Evolutionary conservation across 73 alveolate species (phyloP).

Genomic region (Paramecium sexaurelia): DNA sequence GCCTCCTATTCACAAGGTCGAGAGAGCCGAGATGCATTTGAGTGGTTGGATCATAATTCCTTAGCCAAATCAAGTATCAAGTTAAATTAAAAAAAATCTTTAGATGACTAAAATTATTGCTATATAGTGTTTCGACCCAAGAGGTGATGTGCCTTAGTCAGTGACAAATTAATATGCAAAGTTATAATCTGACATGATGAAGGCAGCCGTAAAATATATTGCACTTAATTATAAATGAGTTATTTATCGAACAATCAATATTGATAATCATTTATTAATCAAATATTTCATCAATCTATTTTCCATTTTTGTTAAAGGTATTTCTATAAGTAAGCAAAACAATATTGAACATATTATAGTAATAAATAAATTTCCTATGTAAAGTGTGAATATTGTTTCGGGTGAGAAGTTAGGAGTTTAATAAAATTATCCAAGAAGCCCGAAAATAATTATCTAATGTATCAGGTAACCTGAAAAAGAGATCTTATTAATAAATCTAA

Average conservation of each 20-base stretch:
- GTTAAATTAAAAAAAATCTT: not conserved
- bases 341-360: not conserved
- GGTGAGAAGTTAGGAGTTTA: not conserved
- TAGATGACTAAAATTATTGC: constrained; percentile 44
- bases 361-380: not conserved
- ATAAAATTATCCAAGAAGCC: not conserved
- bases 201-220: constrained; percentile 13
- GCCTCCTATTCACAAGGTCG: constrained; percentile 28
- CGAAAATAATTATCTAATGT: not conserved
- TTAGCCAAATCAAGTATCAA: not conserved
- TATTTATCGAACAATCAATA: not conserved
- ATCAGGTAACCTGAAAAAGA: constrained; percentile 3
- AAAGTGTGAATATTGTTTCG: not conserved
- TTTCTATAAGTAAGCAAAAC: not conserved
- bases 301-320: not conserved
- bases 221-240: constrained; percentile 33
- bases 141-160: constrained; percentile 46
- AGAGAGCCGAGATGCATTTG: constrained; percentile 51
- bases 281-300: not conserved
- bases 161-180: constrained; percentile 46
- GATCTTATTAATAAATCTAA: constrained; percentile 5
- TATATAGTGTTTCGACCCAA: constrained; percentile 23
- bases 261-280: not conserved
- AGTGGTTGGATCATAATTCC: constrained; percentile 50
- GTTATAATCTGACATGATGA: constrained; percentile 52